Evolutionary conservation across 1,284 basidiomycete genomes (phyloP), one percentile per base, ranked within the genome.

Genomic region (Ceratobasidium sp.): DNA sequence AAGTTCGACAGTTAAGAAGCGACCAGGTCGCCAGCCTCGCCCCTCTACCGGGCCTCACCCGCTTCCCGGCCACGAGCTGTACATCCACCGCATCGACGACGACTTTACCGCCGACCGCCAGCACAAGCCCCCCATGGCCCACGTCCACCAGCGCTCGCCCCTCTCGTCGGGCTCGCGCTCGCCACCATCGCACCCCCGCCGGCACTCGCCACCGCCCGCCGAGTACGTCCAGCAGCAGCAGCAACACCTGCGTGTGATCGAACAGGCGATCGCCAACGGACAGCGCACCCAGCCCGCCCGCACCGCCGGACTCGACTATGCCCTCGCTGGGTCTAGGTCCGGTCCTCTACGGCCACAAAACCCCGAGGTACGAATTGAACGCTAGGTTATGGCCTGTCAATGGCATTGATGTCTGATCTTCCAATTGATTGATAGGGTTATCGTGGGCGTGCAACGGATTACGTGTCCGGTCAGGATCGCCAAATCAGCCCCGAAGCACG

Each of bases 381-480:
- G 5, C 21, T 30, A 46, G n/a, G n/a, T 23, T 30, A 38, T 38
- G 25, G 36, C n/a, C 58, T 38, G 51, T 59, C 38, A 66, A 3
- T 49, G 21, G 5, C 33, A 69, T 69, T 69, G 36, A 69, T 48
- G 44, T 30, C 25, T 59, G 66, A 69, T 69, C 66, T 69, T 69
- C 66, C 30, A n/a, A 40, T 40, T 58, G 54, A 58, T 58, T 69
- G 66, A 69, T 69, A 69, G 66, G 66, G 66, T 69, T 69, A 69
- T 69, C 66, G 66, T 48, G 66, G 66, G 66, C 66, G 66, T 58
- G 23, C 63, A 44, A n/a, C 63, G 23, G 66, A 69, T 69, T 69
- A 69, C 66, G 66, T 69, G 44, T 56, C 66, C 49, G 21, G 44
- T 58, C 66, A 69, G 54, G 66, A 69, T 59, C 66, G 25, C 40